Base-by-base conservation (phyloP, 2,329 filamentous ascomycete species). In the Didymella exigua region DNA sequence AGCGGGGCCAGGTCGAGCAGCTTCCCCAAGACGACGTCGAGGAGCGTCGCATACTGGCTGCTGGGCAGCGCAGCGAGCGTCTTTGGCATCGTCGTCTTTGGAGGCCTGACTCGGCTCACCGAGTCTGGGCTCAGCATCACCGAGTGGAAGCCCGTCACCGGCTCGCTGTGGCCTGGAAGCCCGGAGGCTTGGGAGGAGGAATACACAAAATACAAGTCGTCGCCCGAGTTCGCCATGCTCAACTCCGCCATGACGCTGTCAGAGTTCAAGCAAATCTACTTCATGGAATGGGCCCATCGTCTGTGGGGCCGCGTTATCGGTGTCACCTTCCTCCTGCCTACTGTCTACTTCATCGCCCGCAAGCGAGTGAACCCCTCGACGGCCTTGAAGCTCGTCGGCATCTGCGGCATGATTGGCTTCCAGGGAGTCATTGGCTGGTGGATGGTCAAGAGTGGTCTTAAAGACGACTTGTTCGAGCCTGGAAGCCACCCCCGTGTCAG, bases 251-350 rank as follows among this genome's bases (percentile, higher is more conserved):
- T 99, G 95, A 89, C 85, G 27, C 82, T 99, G 52, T 84, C 87
- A 54, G 95, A 99, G 74, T 99, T 98, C 81, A 97, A 98, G 77
- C 89, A 95, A 74, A 99, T 99, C 64, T 99, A 98, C 83, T 99
- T 89, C 76, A 98, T 98, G 95, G 95, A 99, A 81, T 99, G 95
- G 95, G 87, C 88, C 37, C 95, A 99, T 76, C 86, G 95, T 26
- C 83, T 97, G 50, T 98, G 95, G 93, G 95, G 95, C 40, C 88
- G 95, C 61, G 82, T 96, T 66, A 90, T 99, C 54, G 95, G 95
- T 55, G 76, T 98, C 59, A 89, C 91, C 45, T 97, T 98, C 75
- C 86, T 96, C 42, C 71, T 97, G 1, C 95, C 95, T 1, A 90
- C 93, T 7, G 77, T 89, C 51, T 98, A 96, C 81, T 96, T 98